Percentiles rank a stretch among this genome's conserved stretches.
These are phyloP conservation scores for Gentiana macrophylla DNA, from an alignment of 257 asterid genomes.

Conservation along the genomic window DNA sequence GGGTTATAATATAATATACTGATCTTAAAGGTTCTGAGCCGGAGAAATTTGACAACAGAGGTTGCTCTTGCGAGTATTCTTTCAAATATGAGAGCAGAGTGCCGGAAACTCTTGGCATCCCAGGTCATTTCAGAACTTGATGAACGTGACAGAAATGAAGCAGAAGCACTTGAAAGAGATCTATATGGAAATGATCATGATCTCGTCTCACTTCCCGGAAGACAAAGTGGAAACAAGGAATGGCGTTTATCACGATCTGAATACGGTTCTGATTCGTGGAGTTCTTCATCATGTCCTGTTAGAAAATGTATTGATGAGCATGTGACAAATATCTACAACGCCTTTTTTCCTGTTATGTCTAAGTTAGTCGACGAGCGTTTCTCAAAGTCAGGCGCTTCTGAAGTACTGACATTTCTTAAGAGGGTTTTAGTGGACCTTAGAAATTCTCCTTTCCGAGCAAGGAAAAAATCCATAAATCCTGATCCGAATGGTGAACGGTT, in stretches of 20 bases:
- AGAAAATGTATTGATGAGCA: slow-evolving; percentile 80
- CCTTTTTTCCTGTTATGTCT: slow-evolving; percentile 46
- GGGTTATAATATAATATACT: background rate
- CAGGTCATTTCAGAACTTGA: slow-evolving; percentile 41
- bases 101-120: slow-evolving; percentile 36
- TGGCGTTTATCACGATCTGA: slow-evolving; percentile 90
- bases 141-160: slow-evolving; percentile 64
- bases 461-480: slow-evolving; percentile 50
- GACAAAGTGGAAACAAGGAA: slow-evolving; percentile 73
- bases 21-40: slow-evolving; percentile 54
- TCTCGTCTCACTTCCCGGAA: slow-evolving; percentile 77
- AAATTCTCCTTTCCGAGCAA: slow-evolving; percentile 60
- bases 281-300: slow-evolving; percentile 72
- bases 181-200: slow-evolving; percentile 47
- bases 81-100: slow-evolving; percentile 42
- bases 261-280: slow-evolving; percentile 64
- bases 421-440: slow-evolving; percentile 45
- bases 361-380: slow-evolving; percentile 41
- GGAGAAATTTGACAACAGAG: slow-evolving; percentile 61
- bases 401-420: slow-evolving; percentile 15
- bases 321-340: slow-evolving; percentile 61
- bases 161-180: slow-evolving; percentile 53
- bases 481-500: slow-evolving; percentile 23
- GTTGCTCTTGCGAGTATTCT: slow-evolving; percentile 41
- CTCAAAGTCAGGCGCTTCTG: slow-evolving; percentile 31